Conservation (phyloP, 345 rosid genomes). For the Melaleuca alternifolia region DNA sequence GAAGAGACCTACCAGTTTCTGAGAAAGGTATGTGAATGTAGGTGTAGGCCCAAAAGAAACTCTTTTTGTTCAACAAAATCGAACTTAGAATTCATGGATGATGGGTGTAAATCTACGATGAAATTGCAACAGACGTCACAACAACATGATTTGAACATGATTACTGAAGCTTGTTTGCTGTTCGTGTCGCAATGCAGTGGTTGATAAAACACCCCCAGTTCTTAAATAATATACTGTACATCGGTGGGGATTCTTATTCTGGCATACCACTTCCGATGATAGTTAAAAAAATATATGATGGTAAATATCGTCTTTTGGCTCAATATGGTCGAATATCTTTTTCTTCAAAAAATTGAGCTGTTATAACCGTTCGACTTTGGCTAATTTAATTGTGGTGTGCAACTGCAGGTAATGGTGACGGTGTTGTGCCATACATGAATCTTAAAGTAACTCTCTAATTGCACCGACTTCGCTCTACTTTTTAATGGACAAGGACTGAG, state of each 20-base stretch:
- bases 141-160: neutral
- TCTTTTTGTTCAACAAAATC: neutral
- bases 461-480: neutral
- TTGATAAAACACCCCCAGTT: conserved; percentile 13
- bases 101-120: neutral
- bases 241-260: conserved; percentile 32
- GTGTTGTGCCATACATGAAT: conserved; percentile 11
- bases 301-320: neutral
- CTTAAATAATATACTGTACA: conserved; percentile 5
- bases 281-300: conserved; percentile 12
- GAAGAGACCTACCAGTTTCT: conserved; percentile 10
- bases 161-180: neutral
- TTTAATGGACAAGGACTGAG: neutral
- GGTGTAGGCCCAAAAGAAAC: neutral
- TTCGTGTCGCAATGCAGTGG: conserved; percentile 6
- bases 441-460: conserved; percentile 8
- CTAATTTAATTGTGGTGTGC: neutral
- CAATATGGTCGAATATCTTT: neutral
- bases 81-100: neutral
- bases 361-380: neutral
- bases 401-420: conserved; percentile 12
- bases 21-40: conserved; percentile 5
- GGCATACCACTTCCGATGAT: conserved; percentile 26
- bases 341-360: neutral
- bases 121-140: neutral